These are phyloP conservation scores for Malassezia furfur DNA, from an alignment of 1,284 basidiomycete genomes.

Conservation along the genomic window DNA sequence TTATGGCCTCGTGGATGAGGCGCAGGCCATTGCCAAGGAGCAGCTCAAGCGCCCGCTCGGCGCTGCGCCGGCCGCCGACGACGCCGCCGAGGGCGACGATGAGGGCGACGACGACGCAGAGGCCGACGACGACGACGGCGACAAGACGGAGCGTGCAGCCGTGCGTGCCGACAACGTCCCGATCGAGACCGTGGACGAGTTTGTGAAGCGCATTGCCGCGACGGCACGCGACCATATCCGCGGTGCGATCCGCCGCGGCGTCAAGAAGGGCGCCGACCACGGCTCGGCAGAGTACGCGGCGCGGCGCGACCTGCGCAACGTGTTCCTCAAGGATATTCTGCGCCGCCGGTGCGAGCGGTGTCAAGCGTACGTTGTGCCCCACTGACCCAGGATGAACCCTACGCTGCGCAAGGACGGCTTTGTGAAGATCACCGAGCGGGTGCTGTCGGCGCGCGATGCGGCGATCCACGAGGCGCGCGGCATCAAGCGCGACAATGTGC, in stretches of 20 bases:
- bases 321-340: conserved; percentile 67
- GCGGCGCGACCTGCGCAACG: conserved; percentile 69
- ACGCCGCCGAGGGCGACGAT: conserved; percentile 23
- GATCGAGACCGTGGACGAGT: conserved; percentile 43
- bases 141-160: conserved; percentile 32
- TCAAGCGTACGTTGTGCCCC: conserved; percentile 59
- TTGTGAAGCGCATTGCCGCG: conserved; percentile 31
- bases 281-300: conserved; percentile 61
- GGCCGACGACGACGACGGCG: conserved; percentile 22
- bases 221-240: conserved; percentile 63
- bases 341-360: conserved; percentile 65
- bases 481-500: conserved; percentile 49
- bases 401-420: conserved; percentile 87
- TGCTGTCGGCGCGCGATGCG: conserved; percentile 72
- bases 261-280: conserved; percentile 33
- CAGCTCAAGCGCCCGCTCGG: conserved; percentile 20
- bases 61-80: conserved; percentile 5
- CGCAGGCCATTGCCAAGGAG: conserved; percentile 62
- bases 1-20: conserved; percentile 74
- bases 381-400: conserved; percentile 61
- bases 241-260: conserved; percentile 53
- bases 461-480: conserved; percentile 55
- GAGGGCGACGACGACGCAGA: conserved; percentile 10
- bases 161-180: conserved; percentile 47
- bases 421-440: conserved; percentile 89